Base-by-base conservation (phyloP, 495 filamentous ascomycete species). In the Mytilinidion resinicola region DNA sequence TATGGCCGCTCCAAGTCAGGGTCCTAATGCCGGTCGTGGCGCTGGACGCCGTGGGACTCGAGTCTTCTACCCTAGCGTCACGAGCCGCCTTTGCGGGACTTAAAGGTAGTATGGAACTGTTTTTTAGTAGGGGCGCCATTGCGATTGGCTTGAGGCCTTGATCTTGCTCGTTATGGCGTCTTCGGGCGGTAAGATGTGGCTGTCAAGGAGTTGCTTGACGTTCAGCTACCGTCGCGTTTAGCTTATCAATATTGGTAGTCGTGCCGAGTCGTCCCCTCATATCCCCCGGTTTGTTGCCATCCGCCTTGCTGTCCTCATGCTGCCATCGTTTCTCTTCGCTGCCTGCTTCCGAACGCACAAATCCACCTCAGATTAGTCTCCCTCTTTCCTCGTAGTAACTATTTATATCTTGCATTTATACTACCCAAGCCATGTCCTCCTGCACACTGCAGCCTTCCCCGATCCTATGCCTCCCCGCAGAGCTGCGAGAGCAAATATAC, bases 401-500 rank as follows among this genome's bases (percentile, higher is more conserved):
- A 17, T 17, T 47, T 1, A 47, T 25, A 9, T 11, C 34, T 10
- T 30, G 7, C 21, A 21, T 30, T 10, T n/a, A 34, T 35, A 19
- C 14, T 36, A 1, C 10, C 12, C 6, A 21, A 34, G 20, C 17
- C 1, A 53, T 56, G 58, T 6, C 52, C 8, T n/a, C 14, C 35
- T 21, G 30, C 25, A 4, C 21, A 11, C 34, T 49, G 15, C n/a
- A 55, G 14, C 20, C 35, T 46, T 49, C 55, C 1, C 34, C 59
- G n/a, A 36, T 66, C 15, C 56, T 66, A 11, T n/a, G 42, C 7
- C 58, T 66, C 6, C 63, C 63, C 15, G 51, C 62, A 30, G 63
- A 66, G 33, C 46, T 66, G 20, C 63, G 59, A 17, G 63, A 66
- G 21, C 37, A 38, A 10, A 59, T 66, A 11, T 66, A 66, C 53